Evolutionary conservation across 2,329 filamentous ascomycete genomes (phyloP).

Genomic region (Monosporascus sp.): DNA sequence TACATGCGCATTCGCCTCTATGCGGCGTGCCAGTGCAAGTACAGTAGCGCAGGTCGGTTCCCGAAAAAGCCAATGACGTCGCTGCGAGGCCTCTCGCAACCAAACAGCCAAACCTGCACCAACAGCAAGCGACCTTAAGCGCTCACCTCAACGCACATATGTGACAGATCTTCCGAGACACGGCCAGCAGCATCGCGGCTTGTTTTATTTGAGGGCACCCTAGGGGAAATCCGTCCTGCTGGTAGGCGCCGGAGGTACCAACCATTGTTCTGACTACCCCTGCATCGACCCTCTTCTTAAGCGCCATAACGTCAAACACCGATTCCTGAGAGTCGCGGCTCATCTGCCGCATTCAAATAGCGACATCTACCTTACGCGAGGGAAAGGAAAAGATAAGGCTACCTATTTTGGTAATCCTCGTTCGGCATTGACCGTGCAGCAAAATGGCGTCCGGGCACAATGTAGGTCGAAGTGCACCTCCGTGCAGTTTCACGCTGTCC

Average conservation of each 20-base stretch:
- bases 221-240: neutral
- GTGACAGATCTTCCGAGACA: too few species aligned
- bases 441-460: conserved; percentile 42
- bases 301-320: neutral
- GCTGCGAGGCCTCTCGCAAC: conserved; percentile 21
- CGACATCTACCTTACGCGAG: neutral
- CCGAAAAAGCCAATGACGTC: conserved; percentile 24
- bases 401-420: neutral
- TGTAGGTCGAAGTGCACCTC: conserved; percentile 24
- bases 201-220: neutral
- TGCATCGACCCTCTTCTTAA: neutral
- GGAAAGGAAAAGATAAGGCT: neutral
- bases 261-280: neutral
- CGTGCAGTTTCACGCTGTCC: neutral
- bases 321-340: neutral
- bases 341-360: neutral
- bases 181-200: too few species aligned
- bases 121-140: conserved; percentile 17
- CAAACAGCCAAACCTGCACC: conserved; percentile 13
- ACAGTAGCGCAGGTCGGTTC: conserved; percentile 4
- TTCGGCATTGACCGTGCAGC: neutral
- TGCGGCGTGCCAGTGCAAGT: neutral
- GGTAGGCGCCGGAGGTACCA: neutral
- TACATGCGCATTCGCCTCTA: too few species aligned
- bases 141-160: neutral